Base-by-base conservation (phyloP, 1,139 yeast species). In the Lodderomyces beijingensis region DNA sequence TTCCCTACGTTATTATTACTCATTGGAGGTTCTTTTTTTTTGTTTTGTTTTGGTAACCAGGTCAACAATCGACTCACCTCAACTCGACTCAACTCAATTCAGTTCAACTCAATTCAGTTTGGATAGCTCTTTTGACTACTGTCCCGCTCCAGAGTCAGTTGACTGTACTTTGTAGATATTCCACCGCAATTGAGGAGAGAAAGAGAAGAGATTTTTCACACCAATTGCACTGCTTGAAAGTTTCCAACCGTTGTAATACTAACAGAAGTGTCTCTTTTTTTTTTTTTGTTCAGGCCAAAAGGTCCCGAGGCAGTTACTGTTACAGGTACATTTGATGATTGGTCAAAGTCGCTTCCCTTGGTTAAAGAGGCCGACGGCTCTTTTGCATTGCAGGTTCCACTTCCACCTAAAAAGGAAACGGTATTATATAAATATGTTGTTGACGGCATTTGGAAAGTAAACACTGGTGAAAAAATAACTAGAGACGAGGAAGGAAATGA, bases 281-380 rank as follows among this genome's bases (percentile, higher is more conserved):
- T 19, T 19, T 10, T 16, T 21, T 16, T 30, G 16, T 31, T 16
- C 50, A 74, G 88, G 89, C 89, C 89, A 23, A 56, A 74, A 20
- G 89, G 91, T 40, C 87, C 91, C n/a, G 40, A 65, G 30, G 77
- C 76, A 30, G 91, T 84, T 36, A 64, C 75, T 41, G 78, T 84
- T 39, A 81, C 91, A 18, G 95, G 94, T 41, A 70, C 80, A 31
- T 83, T 84, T 55, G 91, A 83, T 54, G 62, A 77, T 47, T 84
- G 95, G 95, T 53, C 73, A 27, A 71, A 79, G 43, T 55, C 77
- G 1, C 62, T 73, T 36, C 75, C 74, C 25, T 63, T 83, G 42
- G 76, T 77, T 30, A 74, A 79, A 51, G 74, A 73, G 42, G 55
- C 74, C 3, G 73, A 70, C 44, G 88, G 86, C 7, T 65, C 74